A percentile compares a stretch with the other conserved stretches of the same genome.
Evolutionary conservation across 2,329 filamentous ascomycete species (phyloP).

Genomic region (Trichothecium roseum): DNA sequence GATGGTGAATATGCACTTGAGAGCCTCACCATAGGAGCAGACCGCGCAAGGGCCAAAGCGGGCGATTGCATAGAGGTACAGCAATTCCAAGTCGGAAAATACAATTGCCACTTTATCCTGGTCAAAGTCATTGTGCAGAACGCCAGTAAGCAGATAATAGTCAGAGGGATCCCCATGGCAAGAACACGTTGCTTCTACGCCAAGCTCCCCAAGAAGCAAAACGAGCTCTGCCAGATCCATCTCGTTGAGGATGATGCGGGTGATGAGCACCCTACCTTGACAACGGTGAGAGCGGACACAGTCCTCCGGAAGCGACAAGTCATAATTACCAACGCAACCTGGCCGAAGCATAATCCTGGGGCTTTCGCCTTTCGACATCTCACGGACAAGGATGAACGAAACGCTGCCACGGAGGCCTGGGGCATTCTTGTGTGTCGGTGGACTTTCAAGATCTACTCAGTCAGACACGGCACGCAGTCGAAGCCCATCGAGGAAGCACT

Average conservation of each 20-base stretch:
- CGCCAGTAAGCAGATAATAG: constrained; percentile 8
- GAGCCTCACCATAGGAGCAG: constrained; percentile 4
- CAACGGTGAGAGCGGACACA: constrained; percentile 28
- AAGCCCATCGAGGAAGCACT: constrained; percentile 25
- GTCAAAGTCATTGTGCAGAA: constrained; percentile 30
- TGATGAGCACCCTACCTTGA: constrained; percentile 26
- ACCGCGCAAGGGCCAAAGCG: constrained; percentile 9
- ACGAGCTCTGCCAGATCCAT: constrained; percentile 31
- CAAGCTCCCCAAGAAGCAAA: constrained; percentile 25
- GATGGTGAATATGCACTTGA: constrained; percentile 13
- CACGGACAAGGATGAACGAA: constrained; percentile 2
- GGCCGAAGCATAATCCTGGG: constrained; percentile 24
- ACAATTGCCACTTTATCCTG: constrained; percentile 24
- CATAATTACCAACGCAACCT: constrained; percentile 43
- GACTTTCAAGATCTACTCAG: constrained; percentile 21
- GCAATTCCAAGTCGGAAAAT: constrained; percentile 10
- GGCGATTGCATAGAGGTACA: constrained; percentile 19
- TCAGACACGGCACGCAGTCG: constrained; percentile 11
- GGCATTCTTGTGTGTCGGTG: constrained; percentile 42
- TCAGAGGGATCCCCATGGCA: constrained; percentile 28
- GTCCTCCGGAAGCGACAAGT: constrained; percentile 33
- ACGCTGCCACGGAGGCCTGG: constrained; percentile 12
- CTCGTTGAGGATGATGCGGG: constrained; percentile 25
- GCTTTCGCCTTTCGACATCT: constrained; percentile 9
- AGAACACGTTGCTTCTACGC: constrained; percentile 23